Evolutionary conservation across 225 moss, liverwort and hornwort genomes (phyloP), one percentile per base, ranked within the genome.

Genomic region (Anthoceros angustus): DNA sequence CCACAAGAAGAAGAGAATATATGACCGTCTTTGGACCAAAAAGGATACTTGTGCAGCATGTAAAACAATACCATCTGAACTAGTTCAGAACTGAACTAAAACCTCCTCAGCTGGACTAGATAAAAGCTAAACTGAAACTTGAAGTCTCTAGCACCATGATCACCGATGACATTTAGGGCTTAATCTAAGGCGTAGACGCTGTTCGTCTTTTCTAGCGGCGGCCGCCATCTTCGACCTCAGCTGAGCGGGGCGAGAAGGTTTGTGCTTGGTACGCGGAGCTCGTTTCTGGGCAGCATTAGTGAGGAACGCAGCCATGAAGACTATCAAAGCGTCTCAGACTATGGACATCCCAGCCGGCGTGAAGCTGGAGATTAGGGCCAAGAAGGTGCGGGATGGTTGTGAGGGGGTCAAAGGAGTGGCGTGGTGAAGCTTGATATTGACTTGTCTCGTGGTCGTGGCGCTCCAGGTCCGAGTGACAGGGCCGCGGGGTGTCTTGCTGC

Each of bases 271-370:
- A 32, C 32, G 1, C 32, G 32, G 32, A 32, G 32, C 32, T 32
- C 32, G 32, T 32, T 4, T 32, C 2, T 4, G 32, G 32, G 32
- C 32, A 32, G 32, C 41, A 12, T 39, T 38, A 63, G 6, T 25
- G 9, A 16, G 10, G 18, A 61, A 41, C 11, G 75, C 64, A 68
- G 66, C 63, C 69, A 83, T 83, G 85, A 83, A 85, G 88, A 83
- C 79, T 65, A 85, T 88, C 62, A 41, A 80, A 75, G 70, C 80
- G 9, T 26, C 73, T 23, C 42, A 85, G 68, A 85, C 85, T 40
- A 88, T 88, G 86, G 86, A 86, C 69, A 76, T 88, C 55, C 88
- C 85, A 38, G 74, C 83, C 63, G 76, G 66, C 43, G 80, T 86
- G 23, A 78, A 86, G 76, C 72, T 86, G 63, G 85, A 86, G 62